Percentiles rank a stretch among this genome's conserved stretches.
Conservation (phyloP, 345 rosid species). For the Alliaria petiolata region DNA sequence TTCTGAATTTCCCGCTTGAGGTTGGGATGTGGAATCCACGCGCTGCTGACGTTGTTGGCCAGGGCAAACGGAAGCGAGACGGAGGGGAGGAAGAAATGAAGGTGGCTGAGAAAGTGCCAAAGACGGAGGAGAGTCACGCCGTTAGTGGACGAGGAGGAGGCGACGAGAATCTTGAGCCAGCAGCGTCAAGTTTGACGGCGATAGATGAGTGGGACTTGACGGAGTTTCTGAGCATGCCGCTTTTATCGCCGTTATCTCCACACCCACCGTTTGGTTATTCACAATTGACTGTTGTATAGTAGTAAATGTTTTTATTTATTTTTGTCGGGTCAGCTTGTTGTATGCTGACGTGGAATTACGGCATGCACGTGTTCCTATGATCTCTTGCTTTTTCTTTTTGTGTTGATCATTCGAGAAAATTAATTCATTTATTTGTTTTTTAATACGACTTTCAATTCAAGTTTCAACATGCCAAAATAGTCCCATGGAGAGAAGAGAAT, state of each 20-base stretch:
- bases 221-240: slow-evolving; percentile 45
- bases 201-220: slow-evolving; percentile 41
- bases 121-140: slow-evolving; percentile 28
- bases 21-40: slow-evolving; percentile 39
- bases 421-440: slow-evolving; percentile 8
- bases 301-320: too few species aligned
- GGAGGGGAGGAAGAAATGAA: slow-evolving; percentile 8
- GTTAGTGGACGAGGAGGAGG: neutral
- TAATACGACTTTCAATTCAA: slow-evolving; percentile 1
- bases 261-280: slow-evolving; percentile 34
- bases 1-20: slow-evolving; percentile 82
- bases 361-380: neutral
- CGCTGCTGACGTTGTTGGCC: slow-evolving; percentile 29
- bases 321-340: too few species aligned
- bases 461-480: neutral
- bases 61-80: slow-evolving; percentile 42
- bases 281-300: slow-evolving; percentile 29
- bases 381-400: neutral
- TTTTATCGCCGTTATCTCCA: slow-evolving; percentile 59
- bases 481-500: neutral
- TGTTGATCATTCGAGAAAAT: neutral
- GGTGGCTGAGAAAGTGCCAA: slow-evolving; percentile 16
- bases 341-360: slow-evolving; percentile 13
- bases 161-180: neutral
- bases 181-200: slow-evolving; percentile 44